Base-by-base conservation (phyloP, 352 stramenopile genomes). In the Aphanomyces euteiches region DNA sequence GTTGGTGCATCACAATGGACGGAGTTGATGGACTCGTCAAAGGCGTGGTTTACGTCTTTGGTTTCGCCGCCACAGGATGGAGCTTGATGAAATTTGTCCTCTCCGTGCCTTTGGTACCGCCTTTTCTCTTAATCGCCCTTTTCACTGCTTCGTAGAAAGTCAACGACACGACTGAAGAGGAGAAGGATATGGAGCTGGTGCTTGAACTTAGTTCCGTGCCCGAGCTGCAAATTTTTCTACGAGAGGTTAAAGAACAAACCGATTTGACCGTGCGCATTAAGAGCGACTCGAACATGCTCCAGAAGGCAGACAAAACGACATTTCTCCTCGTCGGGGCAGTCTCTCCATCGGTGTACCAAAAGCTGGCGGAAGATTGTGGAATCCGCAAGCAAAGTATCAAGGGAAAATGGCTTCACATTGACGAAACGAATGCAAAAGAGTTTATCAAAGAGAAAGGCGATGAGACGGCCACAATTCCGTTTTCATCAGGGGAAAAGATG, bases 61-160 rank as follows among this genome's bases (percentile, higher is more conserved):
- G 85, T 71, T 88, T 93, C 50, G 65, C 89, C 17, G 84, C 82
- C 54, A 93, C 84, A 59, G 84, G 83, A 66, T 83, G 83, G 73
- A 88, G 83, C 76, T 79, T 93, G 48, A 83, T 81, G 73, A 92
- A 90, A 78, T 93, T 92, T 77, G 88, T 93, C 63, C 67, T 86
- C 54, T 78, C 80, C 21, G 90, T 85, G 39, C 78, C 83, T 7
- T 79, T 92, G 81, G 84, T 91, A 59, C 45, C 74, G 80, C 43
- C 65, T 45, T 43, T 19, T 21, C 3, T 65, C 7, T 37, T 28
- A 47, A 7, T 28, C 15, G 50, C n/a, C 15, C 38, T 17, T 58
- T 1, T 13, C 28, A 10, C 45, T 36, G 48, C 21, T 47, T n/a
- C 47, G 41, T 74, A 91, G 82, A 84, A 83, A 80, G 83, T 90